Evolutionary conservation across 768 basidiomycete genomes (phyloP).

Genomic region (Botryobasidium botryosum): DNA sequence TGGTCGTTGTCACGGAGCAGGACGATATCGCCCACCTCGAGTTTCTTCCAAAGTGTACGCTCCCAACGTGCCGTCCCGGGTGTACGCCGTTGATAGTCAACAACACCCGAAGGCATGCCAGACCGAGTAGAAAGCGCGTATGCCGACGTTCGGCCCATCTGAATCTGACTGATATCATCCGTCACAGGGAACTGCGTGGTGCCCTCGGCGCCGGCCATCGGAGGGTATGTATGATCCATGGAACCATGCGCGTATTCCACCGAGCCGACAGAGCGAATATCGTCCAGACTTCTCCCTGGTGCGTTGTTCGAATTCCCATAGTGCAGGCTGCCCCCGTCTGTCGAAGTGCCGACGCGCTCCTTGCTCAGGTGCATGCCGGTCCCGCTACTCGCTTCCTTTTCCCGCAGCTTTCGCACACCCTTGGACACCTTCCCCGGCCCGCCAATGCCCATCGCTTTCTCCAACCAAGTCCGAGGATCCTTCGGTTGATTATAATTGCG

Average conservation of each 20-base stretch:
- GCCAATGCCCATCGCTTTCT: slow-evolving; percentile 46
- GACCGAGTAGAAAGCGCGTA: slow-evolving; percentile 21
- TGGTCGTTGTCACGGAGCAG: slow-evolving; percentile 86
- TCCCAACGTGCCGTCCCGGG: slow-evolving; percentile 77
- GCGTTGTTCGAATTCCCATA: slow-evolving; percentile 30
- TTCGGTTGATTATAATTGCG: slow-evolving; percentile 73
- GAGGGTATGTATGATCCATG: slow-evolving; percentile 51
- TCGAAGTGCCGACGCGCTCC: neutral
- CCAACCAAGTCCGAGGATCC: slow-evolving; percentile 59
- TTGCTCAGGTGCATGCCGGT: slow-evolving; percentile 45
- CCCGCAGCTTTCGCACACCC: slow-evolving; percentile 72
- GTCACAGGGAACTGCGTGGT: slow-evolving; percentile 26
- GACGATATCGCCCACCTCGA: slow-evolving; percentile 94
- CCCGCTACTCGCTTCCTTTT: slow-evolving; percentile 54
- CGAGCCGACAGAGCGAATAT: slow-evolving; percentile 52
- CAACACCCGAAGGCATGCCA: slow-evolving; percentile 44
- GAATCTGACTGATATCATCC: neutral
- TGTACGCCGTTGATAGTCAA: slow-evolving; percentile 60
- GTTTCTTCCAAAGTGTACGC: slow-evolving; percentile 94
- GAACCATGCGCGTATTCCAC: too few species aligned
- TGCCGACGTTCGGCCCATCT: neutral
- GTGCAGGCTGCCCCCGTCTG: neutral
- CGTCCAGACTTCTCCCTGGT: too few species aligned
- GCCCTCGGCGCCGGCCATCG: slow-evolving; percentile 24
- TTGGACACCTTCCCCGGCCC: slow-evolving; percentile 60